Evolutionary conservation across 2,329 filamentous ascomycete species (phyloP), one percentile per base, ranked within the genome.

Genomic region (Pestalotiopsis sp.): DNA sequence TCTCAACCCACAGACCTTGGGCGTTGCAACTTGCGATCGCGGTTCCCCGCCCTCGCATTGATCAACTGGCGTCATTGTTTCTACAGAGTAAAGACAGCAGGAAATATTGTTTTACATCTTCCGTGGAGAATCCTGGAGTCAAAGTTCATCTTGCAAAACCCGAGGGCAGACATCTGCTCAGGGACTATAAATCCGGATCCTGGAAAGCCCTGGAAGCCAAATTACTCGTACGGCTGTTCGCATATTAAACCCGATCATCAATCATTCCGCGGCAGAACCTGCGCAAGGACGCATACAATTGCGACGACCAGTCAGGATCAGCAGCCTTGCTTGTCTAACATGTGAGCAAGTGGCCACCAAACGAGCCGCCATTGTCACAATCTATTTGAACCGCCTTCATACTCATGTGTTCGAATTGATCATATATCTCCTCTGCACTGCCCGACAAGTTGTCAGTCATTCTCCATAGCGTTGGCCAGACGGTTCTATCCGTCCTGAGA

Each of bases 41-140:
- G 45, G 12, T 66, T 66, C 63, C 63, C 63, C 63, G 63, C 63
- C 63, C 23, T 36, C 63, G 36, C 23, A 38, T 66, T 66, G 20
- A 27, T 52, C 20, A 36, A 17, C 23, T 45, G 63, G 57, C 63
- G 49, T 66, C 63, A 56, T 66, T 36, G n/a, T 25, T 13, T 20
- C 31, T 36, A 36, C 31, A 36, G 31, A 36, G 31, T 9, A 9
- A 36, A 36, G 31, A 36, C 31, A 36, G 31, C 31, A 36, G 31
- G 31, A 36, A 36, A 25, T 38, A 13, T 66, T 23, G 20, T 52
- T n/a, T 52, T 23, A 52, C 45, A 52, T 9, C 45, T n/a, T n/a
- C 45, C 17, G n/a, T 36, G 31, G 31, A 36, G 2, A 36, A 36
- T 1, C 31, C 31, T 36, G 31, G 7, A 36, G 31, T 36, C 31